Evolutionary conservation across 106 monocot genomes (phyloP), one percentile per base, ranked within the genome.

Genomic region (Allium sativum): DNA sequence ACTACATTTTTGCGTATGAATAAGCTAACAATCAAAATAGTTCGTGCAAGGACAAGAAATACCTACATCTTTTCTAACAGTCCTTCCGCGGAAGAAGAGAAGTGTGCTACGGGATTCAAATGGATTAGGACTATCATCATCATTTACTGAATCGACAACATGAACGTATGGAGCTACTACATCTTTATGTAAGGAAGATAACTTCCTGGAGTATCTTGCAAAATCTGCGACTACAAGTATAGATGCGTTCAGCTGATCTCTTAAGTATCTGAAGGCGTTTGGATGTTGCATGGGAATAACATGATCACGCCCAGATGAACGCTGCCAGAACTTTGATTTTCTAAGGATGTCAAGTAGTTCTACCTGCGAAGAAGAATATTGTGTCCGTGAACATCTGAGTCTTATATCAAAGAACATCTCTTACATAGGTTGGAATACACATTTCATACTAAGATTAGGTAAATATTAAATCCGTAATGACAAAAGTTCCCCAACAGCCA

Each of bases 231-330:
- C 82, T 40, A 96, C 66, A 60, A 96, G 84, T 48, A 96, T 91
- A 12, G 95, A 96, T 53, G 87, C 77, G 61, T 96, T 96, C 59
- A 96, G 68, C 53, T 78, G 68, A 74, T 82, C 75, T 40, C 87
- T 77, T 17, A 82, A 71, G 67, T 90, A 96, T 68, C 95, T 84
- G 72, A 96, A 96, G 68, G 90, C 95, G 73, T 96, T 96, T 53
- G 95, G 95, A 55, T 96, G 95, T 44, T 82, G 83, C 84, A 96
- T 87, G 53, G 95, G 95, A 67, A 96, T 82, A 40, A 96, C 80
- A 71, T 91, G 95, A 53, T 91, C 90, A 46, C 90, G 84, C 4
- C 95, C 95, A 6, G 66, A 79, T 21, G 90, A 96, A 12, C 71
- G 76, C 48, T 91, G 84, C 84, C 87, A 96, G 61, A 82, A 96